Base-by-base conservation (phyloP, 2,329 filamentous ascomycete genomes). In the Thelonectria discophora region DNA sequence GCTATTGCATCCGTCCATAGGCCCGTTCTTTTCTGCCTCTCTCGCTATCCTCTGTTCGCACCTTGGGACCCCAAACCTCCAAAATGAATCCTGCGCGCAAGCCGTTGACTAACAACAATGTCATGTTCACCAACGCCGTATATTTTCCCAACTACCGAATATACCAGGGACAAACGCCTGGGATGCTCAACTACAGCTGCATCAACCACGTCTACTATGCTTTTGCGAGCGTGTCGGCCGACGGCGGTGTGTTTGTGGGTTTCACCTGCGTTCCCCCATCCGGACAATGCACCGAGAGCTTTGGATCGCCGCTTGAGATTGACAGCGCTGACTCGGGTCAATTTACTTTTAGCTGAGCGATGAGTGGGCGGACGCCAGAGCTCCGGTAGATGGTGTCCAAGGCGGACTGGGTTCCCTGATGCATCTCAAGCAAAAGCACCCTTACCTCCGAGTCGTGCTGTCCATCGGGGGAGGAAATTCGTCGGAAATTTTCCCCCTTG, bases 181-280 rank as follows among this genome's bases (percentile, higher is more conserved):
- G 87, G 1, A 87, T 87, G 57, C 80, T 94, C 72, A 91, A 91
- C 74, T 87, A 92, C 75, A 86, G 86, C 66, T 91, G 90, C 71
- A 88, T 94, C 70, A 93, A 90, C 67, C 90, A 93, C 72, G 87
- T 94, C 24, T 94, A 93, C 77, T 94, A 94, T 74, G 90, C 91
- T 11, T 94, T 92, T 84, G 91, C 91, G 60, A 90, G 85, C 77
- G 86, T 94, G 45, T 86, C 87, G 65, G 78, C 84, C 52, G 90
- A 93, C 73, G 91, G 92, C 51, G 86, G 86, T 55, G 87, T 94
- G 64, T 90, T 91, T 81, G 91, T 94, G 78, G 80, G 86, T 82
- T 63, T 52, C 50, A 30, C 45, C 55, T 21, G 27, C 2, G 24
- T 58, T 27, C 34, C 50, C 50, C 52, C 17, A 21, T 30, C 27